Evolutionary conservation across 495 filamentous ascomycete species (phyloP), one percentile per base, ranked within the genome.

Genomic region (Parachaetomium inaequale): DNA sequence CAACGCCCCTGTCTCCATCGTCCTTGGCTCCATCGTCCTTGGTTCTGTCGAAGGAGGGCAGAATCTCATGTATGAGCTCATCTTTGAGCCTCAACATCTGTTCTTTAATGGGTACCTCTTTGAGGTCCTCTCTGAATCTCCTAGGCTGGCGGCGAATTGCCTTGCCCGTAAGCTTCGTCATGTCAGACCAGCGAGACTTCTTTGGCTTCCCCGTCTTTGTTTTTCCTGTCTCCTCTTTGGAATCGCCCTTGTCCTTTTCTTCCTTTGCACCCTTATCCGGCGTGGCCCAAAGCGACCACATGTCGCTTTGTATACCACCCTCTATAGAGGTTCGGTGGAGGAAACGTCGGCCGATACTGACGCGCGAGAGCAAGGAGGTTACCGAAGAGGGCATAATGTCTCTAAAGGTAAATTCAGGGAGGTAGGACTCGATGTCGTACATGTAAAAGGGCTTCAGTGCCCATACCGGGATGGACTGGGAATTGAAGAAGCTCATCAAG

Each of bases 401-500:
- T 15, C 40, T 19, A 15, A 21, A 1, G 0, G 4, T 43, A 5
- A 19, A 21, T 0, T 4, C 1, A 2, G 25, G 53, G 6, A 57
- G 26, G 2, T 23, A 3, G 0, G 1, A 5, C n/a, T n/a, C n/a
- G 12, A 11, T n/a, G 7, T 56, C 23, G 14, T 1, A 8, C 7
- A 53, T 31, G 34, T 42, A 29, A 6, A 17, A 40, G 6, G 17
- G 1, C 38, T 63, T 43, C 2, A 47, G n/a, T 2, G 63, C 26
- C 56, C 36, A 64, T 0, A 50, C 71, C 5, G 75, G 72, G 32
- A 79, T 78, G 42, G 62, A 64, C 63, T 78, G 69, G 14, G 62
- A 65, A 23, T 70, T 68, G 50, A 75, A 74, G 50, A 72, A 72
- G 46, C 67, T 74, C 72, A 78, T 76, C 14, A 78, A 66, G 8